Evolutionary conservation across 2,329 filamentous ascomycete species (phyloP).

Genomic region (Botryotinia narcissicola): DNA sequence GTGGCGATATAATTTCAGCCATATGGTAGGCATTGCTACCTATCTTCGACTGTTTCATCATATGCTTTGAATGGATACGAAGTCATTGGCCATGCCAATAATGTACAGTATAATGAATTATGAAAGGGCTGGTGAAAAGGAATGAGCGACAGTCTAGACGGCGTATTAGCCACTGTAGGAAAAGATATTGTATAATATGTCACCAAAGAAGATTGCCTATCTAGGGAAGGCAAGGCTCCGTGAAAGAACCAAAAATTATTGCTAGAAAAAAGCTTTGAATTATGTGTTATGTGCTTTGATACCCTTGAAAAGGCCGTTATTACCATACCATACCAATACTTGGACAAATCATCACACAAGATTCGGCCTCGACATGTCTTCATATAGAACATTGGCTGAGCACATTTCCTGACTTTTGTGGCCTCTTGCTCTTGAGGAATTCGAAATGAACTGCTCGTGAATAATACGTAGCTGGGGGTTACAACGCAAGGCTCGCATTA

Average conservation of each 20-base stretch:
- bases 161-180: background rate
- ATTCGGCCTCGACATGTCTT: background rate
- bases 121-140: background rate
- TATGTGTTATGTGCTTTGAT: background rate
- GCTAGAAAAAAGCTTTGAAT: background rate
- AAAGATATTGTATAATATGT: background rate
- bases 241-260: background rate
- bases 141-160: background rate
- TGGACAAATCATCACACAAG: too few species aligned
- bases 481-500: background rate
- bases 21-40: background rate
- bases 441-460: background rate
- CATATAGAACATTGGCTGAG: background rate
- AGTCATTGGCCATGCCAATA: background rate
- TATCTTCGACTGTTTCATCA: background rate
- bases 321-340: background rate
- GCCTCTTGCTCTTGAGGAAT: background rate
- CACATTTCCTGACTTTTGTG: background rate
- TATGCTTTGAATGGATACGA: background rate
- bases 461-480: background rate
- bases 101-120: conserved; percentile 9
- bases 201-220: background rate
- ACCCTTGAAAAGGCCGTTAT: background rate
- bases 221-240: background rate
- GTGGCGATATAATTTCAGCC: background rate